Percentiles rank a stretch among this genome's conserved stretches.
Evolutionary conservation across 176 grass and related monocot species (phyloP).

Genomic region (Oryza nivara): DNA sequence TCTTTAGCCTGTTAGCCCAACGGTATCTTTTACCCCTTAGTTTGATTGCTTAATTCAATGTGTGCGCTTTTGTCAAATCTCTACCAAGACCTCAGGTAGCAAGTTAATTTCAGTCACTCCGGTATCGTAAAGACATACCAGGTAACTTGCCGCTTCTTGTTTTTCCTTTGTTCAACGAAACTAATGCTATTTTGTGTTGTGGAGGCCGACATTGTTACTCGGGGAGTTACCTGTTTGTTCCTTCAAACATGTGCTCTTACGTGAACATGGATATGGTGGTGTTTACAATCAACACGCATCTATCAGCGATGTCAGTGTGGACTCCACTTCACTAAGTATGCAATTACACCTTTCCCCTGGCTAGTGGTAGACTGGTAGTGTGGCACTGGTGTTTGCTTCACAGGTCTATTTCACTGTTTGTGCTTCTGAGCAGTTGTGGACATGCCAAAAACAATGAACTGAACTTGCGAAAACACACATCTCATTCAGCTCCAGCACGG

Average conservation of each 20-base stretch:
- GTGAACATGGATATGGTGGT: slow-evolving; percentile 65
- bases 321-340: slow-evolving; percentile 58
- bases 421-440: not conserved
- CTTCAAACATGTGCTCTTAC: slow-evolving; percentile 57
- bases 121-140: slow-evolving; percentile 33
- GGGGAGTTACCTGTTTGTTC: slow-evolving; percentile 39
- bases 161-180: slow-evolving; percentile 25
- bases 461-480: slow-evolving; percentile 6
- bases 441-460: not conserved
- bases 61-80: slow-evolving; percentile 31
- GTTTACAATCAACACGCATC: slow-evolving; percentile 57
- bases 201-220: slow-evolving; percentile 46
- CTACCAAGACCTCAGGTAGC: slow-evolving; percentile 44
- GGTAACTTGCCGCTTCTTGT: slow-evolving; percentile 45
- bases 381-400: slow-evolving; percentile 37
- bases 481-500: not conserved
- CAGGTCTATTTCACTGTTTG: slow-evolving; percentile 1
- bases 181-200: slow-evolving; percentile 57
- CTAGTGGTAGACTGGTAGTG: slow-evolving; percentile 22
- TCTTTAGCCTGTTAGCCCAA: not conserved
- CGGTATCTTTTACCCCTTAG: slow-evolving; percentile 8
- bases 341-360: slow-evolving; percentile 37
- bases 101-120: slow-evolving; percentile 33
- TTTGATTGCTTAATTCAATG: slow-evolving; percentile 37
- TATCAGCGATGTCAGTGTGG: slow-evolving; percentile 49